Evolutionary conservation across 1,284 basidiomycete species (phyloP), one percentile per base, ranked within the genome.

Genomic region (Tausonia pullulans): DNA sequence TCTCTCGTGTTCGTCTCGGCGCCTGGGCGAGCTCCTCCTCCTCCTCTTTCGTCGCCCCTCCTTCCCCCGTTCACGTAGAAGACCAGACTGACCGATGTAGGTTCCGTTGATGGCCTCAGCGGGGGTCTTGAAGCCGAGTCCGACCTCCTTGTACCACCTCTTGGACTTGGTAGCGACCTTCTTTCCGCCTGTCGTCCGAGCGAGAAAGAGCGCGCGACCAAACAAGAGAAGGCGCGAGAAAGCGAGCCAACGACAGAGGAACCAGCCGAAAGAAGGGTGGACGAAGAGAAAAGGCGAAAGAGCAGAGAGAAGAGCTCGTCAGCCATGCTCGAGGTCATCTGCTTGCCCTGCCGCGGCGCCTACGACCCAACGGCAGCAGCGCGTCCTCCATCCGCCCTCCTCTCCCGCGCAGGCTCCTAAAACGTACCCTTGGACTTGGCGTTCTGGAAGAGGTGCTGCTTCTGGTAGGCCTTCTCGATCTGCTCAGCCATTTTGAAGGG

Each of bases 101-200:
- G 90, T 89, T 74, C 94, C 96, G 71, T 85, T 91, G 77, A 98
- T 91, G 68, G 96, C 96, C 75, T 98, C 95, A 73, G 85, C 74
- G 67, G 96, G 96, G 65, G 93, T 98, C 86, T 95, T 95, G 83
- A 92, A 96, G 65, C 92, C 93, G 67, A 97, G 82, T 74, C 93
- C 93, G 77, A 96, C 89, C 80, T 97, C 92, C 83, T 98, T 98
- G 83, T 92, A 97, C 96, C 96, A 99, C 78, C 96, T 83, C 84
- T 88, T 95, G 72, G 92, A 88, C 83, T 88, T 97, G 72, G 91
- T 91, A 68, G 87, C 83, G 70, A 91, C 81, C 83, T 94, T 94
- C 83, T 90, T 90, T 72, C 87, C 85, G 73, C 80, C 88, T 89
- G 75, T 63, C 67, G 67, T 5, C n/a, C 49, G 44, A 3, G 44